phyloP scores from a whole-genome alignment of 345 rosid species.

The Populus simonii region DNA sequence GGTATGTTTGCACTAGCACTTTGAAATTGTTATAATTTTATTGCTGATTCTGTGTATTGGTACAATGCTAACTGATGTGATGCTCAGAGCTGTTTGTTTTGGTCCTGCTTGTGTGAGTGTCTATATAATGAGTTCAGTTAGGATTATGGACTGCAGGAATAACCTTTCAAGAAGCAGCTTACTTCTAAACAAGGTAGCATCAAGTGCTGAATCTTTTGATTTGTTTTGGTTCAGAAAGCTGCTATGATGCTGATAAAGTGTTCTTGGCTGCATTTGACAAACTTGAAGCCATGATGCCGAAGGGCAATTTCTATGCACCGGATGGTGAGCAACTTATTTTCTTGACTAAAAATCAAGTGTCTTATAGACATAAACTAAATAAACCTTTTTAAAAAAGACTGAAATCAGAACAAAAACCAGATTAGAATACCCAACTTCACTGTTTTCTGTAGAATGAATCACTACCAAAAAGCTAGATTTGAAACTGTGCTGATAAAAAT shows the following conservation, averaged over 20 bases:
- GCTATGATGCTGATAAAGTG: constrained; percentile 70
- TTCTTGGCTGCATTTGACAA: constrained; percentile 71
- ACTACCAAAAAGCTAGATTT: neutral
- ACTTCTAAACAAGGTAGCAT: neutral
- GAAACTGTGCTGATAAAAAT: constrained; percentile 1
- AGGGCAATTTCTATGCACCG: constrained; percentile 54
- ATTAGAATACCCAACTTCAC: too few species aligned
- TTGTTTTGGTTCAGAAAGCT: constrained; percentile 44
- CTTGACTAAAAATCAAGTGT: neutral
- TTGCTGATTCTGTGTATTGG: neutral
- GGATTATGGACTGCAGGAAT: neutral
- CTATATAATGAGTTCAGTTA: neutral
- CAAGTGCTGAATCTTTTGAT: too few species aligned
- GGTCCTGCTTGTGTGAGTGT: neutral
- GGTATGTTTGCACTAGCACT: constrained; percentile 29
- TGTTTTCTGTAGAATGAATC: too few species aligned
- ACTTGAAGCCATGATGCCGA: constrained; percentile 63
- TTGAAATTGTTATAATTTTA: neutral
- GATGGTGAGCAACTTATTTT: constrained; percentile 40
- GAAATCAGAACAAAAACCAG: too few species aligned
- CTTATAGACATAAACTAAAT: neutral
- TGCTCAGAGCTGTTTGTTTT: neutral
- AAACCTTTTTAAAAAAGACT: too few species aligned
- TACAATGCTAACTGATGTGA: too few species aligned
- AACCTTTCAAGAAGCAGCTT: neutral